These are phyloP conservation scores for Luffa acutangula DNA, from an alignment of 306 rosid genomes.

Conservation along the genomic window DNA sequence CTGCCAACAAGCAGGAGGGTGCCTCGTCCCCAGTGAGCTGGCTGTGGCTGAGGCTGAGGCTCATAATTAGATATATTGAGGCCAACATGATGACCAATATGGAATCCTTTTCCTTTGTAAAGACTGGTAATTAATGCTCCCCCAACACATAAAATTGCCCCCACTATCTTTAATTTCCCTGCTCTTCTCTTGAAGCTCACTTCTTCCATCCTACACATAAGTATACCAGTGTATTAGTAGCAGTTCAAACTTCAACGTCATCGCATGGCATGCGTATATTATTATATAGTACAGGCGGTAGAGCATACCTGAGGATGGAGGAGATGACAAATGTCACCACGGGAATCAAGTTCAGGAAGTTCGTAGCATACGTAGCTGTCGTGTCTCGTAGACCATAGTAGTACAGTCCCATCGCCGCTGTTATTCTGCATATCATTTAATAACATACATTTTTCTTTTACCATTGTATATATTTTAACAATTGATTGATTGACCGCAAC, in stretches of 20 bases:
- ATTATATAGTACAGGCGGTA: not conserved
- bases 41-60: no score
- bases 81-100: conserved; percentile 18
- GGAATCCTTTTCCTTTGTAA: conserved; percentile 38
- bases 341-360: conserved; percentile 54
- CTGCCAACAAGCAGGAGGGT: conserved; percentile 33
- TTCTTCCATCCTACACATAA: conserved; percentile 38
- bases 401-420: conserved; percentile 33
- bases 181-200: conserved; percentile 13
- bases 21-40: conserved; percentile 36
- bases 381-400: conserved; percentile 64
- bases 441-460: no score
- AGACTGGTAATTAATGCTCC: conserved; percentile 38
- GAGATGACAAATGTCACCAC: conserved; percentile 43
- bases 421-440: conserved; percentile 29
- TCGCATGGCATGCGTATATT: no score
- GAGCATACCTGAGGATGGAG: conserved; percentile 22
- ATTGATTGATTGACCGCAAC: no score
- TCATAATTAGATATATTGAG: no score
- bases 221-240: no score
- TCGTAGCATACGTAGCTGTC: conserved; percentile 48
- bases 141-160: conserved; percentile 44
- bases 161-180: conserved; percentile 33
- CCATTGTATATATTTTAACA: no score
- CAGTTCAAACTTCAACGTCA: no score